Conservation (phyloP, 2,329 filamentous ascomycete genomes). For the Cladosporium sp. region DNA sequence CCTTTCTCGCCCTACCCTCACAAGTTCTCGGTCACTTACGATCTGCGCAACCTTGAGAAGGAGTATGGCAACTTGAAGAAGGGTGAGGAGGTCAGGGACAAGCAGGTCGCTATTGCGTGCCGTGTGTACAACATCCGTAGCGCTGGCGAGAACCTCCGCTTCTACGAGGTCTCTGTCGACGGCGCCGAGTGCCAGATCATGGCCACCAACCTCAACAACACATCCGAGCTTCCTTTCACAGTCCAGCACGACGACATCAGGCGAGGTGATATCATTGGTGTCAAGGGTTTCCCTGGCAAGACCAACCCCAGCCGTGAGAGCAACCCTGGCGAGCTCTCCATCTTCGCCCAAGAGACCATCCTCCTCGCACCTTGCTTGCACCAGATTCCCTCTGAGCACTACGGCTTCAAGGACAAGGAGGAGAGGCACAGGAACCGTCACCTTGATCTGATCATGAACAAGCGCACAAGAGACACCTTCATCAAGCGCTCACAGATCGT, state of each 20-base stretch:
- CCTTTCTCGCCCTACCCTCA: conserved; percentile 86
- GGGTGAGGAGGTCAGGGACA: conserved; percentile 74
- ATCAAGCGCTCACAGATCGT: conserved; percentile 83
- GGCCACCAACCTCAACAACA: conserved; percentile 78
- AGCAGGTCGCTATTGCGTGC: conserved; percentile 71
- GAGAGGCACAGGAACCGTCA: conserved; percentile 90
- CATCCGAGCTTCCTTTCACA: conserved; percentile 67
- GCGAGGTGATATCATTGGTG: conserved; percentile 87
- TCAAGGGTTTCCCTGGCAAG: conserved; percentile 76
- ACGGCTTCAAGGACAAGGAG: conserved; percentile 93
- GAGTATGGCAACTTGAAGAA: conserved; percentile 80
- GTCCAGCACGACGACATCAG: conserved; percentile 86
- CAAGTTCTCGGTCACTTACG: conserved; percentile 83
- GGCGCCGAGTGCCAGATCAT: conserved; percentile 83
- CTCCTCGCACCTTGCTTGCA: conserved; percentile 89
- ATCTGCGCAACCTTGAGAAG: conserved; percentile 72
- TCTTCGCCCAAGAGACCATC: conserved; percentile 82
- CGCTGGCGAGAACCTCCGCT: conserved; percentile 78
- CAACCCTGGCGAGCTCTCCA: conserved; percentile 73
- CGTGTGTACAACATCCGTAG: conserved; percentile 86
- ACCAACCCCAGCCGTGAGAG: conserved; percentile 81
- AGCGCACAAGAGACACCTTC: conserved; percentile 76
- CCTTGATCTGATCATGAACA: conserved; percentile 96
- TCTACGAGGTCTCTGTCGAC: conserved; percentile 80
- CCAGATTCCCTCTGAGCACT: conserved; percentile 83